Evolutionary conservation across 2,329 filamentous ascomycete species (phyloP).

Genomic region (Leptographium radiaticola): DNA sequence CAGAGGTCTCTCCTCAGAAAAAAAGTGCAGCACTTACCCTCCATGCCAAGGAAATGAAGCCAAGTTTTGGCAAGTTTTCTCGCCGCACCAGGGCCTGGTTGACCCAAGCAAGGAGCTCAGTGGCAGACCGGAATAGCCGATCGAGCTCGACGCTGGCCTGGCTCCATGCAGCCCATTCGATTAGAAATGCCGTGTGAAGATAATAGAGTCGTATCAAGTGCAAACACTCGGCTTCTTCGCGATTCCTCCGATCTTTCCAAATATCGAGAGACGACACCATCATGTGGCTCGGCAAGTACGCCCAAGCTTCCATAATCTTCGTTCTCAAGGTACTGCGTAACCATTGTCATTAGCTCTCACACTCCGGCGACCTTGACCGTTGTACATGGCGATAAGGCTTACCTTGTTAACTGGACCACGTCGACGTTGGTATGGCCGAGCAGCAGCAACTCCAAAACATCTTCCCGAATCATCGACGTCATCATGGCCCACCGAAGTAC

Average conservation of each 20-base stretch:
- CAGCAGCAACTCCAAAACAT: slow-evolving; percentile 1
- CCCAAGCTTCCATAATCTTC: slow-evolving; percentile 1
- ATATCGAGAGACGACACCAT: background rate
- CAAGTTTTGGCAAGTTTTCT: slow-evolving; percentile 1
- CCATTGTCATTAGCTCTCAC: background rate
- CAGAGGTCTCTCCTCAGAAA: background rate
- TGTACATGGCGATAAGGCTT: background rate
- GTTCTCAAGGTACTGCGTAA: background rate
- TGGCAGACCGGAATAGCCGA: slow-evolving; percentile 2
- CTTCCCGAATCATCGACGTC: slow-evolving; percentile 6
- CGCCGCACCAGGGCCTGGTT: slow-evolving; percentile 5
- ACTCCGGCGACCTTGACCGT: background rate
- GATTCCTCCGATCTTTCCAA: background rate
- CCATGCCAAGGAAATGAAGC: slow-evolving; percentile 5
- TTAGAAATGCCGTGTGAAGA: slow-evolving; percentile 3
- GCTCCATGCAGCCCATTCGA: slow-evolving; percentile 3
- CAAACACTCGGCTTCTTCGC: slow-evolving; percentile 3
- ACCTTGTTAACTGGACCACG: background rate
- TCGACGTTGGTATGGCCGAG: background rate
- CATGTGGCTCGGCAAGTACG: background rate
- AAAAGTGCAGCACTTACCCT: background rate
- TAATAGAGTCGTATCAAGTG: slow-evolving; percentile 5
- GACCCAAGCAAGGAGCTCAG: slow-evolving; percentile 5
- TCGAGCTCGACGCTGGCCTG: slow-evolving; percentile 2
- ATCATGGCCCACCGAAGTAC: slow-evolving; percentile 6